phyloP scores from a whole-genome alignment of 164 flowering plant genomes.

The Paratinospora sagittata region DNA sequence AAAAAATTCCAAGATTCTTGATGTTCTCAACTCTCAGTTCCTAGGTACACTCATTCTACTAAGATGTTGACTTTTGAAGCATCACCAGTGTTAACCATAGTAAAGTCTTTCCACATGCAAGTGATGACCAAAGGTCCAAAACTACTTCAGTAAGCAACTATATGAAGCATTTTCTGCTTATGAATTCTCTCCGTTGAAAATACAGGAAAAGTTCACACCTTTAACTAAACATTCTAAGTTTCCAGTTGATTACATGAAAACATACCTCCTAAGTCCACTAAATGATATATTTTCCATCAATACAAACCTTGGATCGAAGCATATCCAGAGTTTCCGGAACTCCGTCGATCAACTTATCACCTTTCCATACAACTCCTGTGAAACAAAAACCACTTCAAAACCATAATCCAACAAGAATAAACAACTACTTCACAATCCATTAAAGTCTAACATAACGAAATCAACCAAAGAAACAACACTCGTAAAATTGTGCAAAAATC shows the following conservation, averaged over 20 bases:
- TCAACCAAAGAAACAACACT: too few species aligned
- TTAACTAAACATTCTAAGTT: neutral
- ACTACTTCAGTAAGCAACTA: neutral
- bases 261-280: too few species aligned
- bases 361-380: conserved; percentile 98
- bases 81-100: neutral
- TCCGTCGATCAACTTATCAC: conserved; percentile 86
- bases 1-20: too few species aligned
- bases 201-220: neutral
- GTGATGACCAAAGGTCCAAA: neutral
- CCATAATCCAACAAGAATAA: neutral
- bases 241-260: too few species aligned
- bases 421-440: neutral
- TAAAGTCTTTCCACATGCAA: neutral
- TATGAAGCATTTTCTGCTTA: neutral
- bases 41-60: too few species aligned
- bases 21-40: too few species aligned
- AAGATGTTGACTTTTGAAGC: too few species aligned
- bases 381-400: neutral
- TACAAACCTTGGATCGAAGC: conserved; percentile 80
- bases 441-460: too few species aligned
- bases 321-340: conserved; percentile 92
- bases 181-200: neutral
- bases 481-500: too few species aligned
- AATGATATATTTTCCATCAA: neutral